Base-by-base conservation (phyloP, 805 yeast species). In the Spathaspora passalidarum region DNA sequence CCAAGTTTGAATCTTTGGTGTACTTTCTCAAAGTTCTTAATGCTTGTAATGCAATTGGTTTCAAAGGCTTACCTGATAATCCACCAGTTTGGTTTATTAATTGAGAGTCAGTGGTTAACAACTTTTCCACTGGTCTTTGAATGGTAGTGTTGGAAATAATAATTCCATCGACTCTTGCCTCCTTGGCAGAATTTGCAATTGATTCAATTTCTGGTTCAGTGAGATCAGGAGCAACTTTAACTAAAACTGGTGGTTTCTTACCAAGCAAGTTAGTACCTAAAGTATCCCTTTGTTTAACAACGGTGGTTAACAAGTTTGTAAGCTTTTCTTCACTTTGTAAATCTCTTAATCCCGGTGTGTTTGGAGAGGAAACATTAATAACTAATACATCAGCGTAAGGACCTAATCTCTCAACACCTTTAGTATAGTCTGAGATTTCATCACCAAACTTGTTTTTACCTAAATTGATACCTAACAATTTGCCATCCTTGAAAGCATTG, bases 371-470 rank as follows among this genome's bases (percentile, higher is more conserved):
- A 11, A 92, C 96, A 59, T 92, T 92, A 52, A 92, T 80, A 16
- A 92, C 92, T 50, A 92, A 72, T 6, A 88, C 90, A 66, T 92
- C 98, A 4, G 98, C 96, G 55, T 74, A 81, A 10, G 82, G 80
- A 10, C 95, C 96, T 54, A 92, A 80, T 45, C 83, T 75, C 48
- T 80, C 80, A 20, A 92, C 96, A 49, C 98, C 98, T 53, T 78
- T 73, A 40, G 87, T 80, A 59, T 89, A 92, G 64, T 92, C 98
- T 47, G 82, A 72, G 46, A 89, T 80, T 63, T 90, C 97, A 61
- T 91, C 96, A 46, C 97, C 97, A 20, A 77, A 77, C 67, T 91
- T 92, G 70, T 92, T 92, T 63, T 92, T 92, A 51, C 98, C 98
- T 53, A 92, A 70, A 62, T 94, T 92, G 50, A 92, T 78, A 2